phyloP scores from a whole-genome alignment of 148 eudicot genomes.

The Rhododendron griersonianum region DNA sequence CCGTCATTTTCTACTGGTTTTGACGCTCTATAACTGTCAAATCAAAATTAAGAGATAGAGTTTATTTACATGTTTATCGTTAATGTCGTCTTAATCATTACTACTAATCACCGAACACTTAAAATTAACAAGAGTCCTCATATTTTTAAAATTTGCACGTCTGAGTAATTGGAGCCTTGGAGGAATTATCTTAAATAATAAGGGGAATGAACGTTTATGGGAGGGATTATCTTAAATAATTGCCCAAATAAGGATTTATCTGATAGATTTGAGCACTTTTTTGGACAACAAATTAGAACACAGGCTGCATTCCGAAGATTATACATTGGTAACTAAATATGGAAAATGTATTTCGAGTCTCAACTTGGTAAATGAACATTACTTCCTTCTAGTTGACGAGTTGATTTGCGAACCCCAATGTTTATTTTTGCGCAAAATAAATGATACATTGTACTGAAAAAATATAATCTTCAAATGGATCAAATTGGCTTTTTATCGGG shows the following conservation, averaged over 20 bases:
- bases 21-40: background rate
- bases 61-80: background rate
- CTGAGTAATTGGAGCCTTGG: background rate
- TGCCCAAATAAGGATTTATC: background rate
- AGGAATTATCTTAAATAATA: background rate
- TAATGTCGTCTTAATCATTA: background rate
- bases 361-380: too few species aligned
- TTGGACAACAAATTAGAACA: background rate
- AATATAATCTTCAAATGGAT: too few species aligned
- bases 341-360: too few species aligned
- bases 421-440: too few species aligned
- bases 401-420: too few species aligned
- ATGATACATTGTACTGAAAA: too few species aligned
- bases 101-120: background rate
- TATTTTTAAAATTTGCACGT: too few species aligned
- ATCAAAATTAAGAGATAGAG: background rate
- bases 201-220: background rate
- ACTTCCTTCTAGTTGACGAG: too few species aligned
- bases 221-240: background rate
- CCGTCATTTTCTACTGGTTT: background rate
- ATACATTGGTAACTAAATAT: too few species aligned
- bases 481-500: too few species aligned
- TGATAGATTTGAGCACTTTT: background rate
- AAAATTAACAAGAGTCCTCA: background rate
- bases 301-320: background rate